A percentile compares a stretch with the other conserved stretches of the same genome.
Evolutionary conservation across 2,329 filamentous ascomycete species (phyloP).

Genomic region (Achaetomium macrosporum): DNA sequence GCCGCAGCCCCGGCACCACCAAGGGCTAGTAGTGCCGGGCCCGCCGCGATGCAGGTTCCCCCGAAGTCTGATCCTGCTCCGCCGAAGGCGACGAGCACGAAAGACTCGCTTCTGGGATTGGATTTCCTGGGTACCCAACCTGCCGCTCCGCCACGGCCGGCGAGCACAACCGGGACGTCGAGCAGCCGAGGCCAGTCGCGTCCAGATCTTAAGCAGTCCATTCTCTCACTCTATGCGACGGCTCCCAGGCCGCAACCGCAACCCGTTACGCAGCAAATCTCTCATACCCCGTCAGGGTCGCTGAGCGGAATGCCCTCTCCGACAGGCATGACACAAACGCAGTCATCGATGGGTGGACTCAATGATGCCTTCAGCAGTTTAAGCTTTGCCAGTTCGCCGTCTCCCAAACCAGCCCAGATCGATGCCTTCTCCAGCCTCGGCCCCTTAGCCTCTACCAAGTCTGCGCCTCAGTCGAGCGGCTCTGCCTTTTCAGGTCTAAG

Average conservation of each 20-base stretch:
- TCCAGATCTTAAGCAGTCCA: slow-evolving; percentile 94
- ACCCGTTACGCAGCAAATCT: slow-evolving; percentile 36
- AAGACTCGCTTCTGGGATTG: slow-evolving; percentile 84
- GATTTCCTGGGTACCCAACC: slow-evolving; percentile 80
- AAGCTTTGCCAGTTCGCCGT: slow-evolving; percentile 42
- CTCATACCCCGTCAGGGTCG: slow-evolving; percentile 54
- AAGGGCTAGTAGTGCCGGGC: slow-evolving; percentile 69
- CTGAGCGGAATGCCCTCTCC: slow-evolving; percentile 65
- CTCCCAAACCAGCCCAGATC: slow-evolving; percentile 33
- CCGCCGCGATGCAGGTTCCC: slow-evolving; percentile 50
- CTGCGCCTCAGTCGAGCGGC: slow-evolving; percentile 29
- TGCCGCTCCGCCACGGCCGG: slow-evolving; percentile 68
- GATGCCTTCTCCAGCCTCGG: slow-evolving; percentile 34
- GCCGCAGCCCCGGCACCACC: slow-evolving; percentile 36
- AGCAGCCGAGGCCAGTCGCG: slow-evolving; percentile 60
- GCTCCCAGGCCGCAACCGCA: slow-evolving; percentile 68
- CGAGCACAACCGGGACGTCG: slow-evolving; percentile 67
- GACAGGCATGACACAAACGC: slow-evolving; percentile 38
- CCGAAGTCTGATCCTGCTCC: slow-evolving; percentile 60
- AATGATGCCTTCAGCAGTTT: slow-evolving; percentile 69
- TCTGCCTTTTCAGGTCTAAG: slow-evolving; percentile 49
- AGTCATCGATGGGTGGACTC: slow-evolving; percentile 54
- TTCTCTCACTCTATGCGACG: slow-evolving; percentile 87
- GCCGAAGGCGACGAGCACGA: slow-evolving; percentile 63
- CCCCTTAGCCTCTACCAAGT: slow-evolving; percentile 29